These are phyloP conservation scores for Ceratocystis albifundus DNA, from an alignment of 2,329 filamentous ascomycete genomes.

Conservation along the genomic window DNA sequence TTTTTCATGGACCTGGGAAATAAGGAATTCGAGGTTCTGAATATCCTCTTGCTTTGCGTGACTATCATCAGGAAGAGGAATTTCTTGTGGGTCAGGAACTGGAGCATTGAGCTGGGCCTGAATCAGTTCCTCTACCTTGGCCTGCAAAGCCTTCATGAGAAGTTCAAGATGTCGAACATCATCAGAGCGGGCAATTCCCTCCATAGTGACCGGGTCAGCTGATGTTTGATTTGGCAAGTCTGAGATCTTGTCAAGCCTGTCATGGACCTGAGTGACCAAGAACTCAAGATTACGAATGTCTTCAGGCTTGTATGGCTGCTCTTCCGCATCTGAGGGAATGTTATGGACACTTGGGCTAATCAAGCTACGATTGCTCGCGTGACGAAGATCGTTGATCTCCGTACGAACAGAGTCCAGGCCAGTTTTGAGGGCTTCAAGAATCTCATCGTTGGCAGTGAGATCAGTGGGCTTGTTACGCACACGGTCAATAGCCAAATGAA, in stretches of 20 bases:
- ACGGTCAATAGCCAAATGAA: constrained; percentile 66
- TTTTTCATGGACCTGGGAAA: constrained; percentile 20
- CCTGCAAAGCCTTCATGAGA: constrained; percentile 67
- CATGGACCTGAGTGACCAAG: constrained; percentile 16
- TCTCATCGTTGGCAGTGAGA: constrained; percentile 76
- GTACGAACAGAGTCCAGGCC: constrained; percentile 63
- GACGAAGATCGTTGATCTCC: constrained; percentile 70
- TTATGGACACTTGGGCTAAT: constrained; percentile 42
- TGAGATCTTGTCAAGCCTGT: constrained; percentile 18
- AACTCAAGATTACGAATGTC: constrained; percentile 20
- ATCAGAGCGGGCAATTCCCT: constrained; percentile 44
- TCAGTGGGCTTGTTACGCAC: constrained; percentile 69
- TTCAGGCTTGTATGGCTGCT: constrained; percentile 3
- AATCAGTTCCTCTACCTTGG: constrained; percentile 56
- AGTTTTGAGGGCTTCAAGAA: constrained; percentile 75
- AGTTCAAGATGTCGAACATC: constrained; percentile 80
- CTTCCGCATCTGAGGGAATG: constrained; percentile 30
- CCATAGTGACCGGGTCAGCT: neutral
- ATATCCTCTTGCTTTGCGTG: constrained; percentile 21
- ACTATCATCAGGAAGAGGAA: constrained; percentile 20
- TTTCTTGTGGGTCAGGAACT: constrained; percentile 36
- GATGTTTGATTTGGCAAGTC: neutral
- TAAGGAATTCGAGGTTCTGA: constrained; percentile 21
- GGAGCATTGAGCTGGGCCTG: constrained; percentile 29
- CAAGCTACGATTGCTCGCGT: constrained; percentile 42